Base-by-base conservation (phyloP, 768 basidiomycete genomes). In the Cystofilobasidium capitatum region DNA sequence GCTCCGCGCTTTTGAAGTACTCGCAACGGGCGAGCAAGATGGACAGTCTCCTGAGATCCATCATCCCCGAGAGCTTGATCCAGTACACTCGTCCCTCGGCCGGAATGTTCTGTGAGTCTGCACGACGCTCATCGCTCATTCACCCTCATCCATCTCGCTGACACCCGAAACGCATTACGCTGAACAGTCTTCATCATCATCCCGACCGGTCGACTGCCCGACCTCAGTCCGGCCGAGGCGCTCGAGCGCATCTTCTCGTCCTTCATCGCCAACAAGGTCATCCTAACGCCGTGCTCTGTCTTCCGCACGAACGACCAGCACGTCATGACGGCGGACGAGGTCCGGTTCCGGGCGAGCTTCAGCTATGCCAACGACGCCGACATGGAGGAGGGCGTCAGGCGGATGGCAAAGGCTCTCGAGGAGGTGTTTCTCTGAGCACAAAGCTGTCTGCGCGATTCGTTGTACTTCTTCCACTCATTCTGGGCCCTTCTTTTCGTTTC, bases 31-130 rank as follows among this genome's bases (percentile, higher is more conserved):
- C 61, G 22, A 45, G 24, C 42, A 35, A 22, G 42, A 44, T 45
- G 61, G 39, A 62, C 40, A 13, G 39, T 20, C 33, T 40, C 22
- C 39, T 62, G 5, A 5, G n/a, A 26, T 9, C 16, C 4, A 1
- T 13, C 42, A 33, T 62, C 24, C 61, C 61, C 26, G 22, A 14
- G 26, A 40, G 29, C 24, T 10, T 47, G 1, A 35, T 29, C 39
- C 8, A 29, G 17, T 62, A 62, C 40, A 44, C 26, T 8, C 42
- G 29, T 2, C 61, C 61, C 13, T n/a, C 61, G 1, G 61, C 42
- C 8, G 61, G 61, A 8, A 62, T 62, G 61, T 62, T 62, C 40
- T 45, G 47, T 49, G 4, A 22, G 47, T 49, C 22, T 20, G 2
- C 20, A 22, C 29, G n/a, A 22, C 47, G 7, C 14, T 24, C n/a